Conservation (phyloP, 208 protist species). For the Kentomonas sorsogonicus region DNA sequence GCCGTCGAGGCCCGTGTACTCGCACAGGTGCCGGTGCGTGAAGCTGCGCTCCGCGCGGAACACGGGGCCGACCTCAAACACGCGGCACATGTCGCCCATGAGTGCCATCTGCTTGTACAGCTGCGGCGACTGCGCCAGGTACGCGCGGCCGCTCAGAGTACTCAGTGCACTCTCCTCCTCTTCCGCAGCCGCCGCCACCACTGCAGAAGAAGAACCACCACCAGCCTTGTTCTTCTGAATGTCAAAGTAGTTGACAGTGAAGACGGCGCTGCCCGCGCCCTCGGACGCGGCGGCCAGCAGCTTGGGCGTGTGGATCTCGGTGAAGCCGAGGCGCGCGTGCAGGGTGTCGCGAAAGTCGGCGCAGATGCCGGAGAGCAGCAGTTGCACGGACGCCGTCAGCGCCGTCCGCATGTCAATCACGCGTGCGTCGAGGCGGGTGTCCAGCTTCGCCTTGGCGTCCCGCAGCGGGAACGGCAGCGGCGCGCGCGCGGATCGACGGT, state of each 20-base stretch:
- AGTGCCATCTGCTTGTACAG: slow-evolving; percentile 99
- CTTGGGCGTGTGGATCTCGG: slow-evolving; percentile 99
- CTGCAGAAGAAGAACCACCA: background rate
- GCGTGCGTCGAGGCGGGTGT: slow-evolving; percentile 95
- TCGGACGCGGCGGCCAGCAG: slow-evolving; percentile 94
- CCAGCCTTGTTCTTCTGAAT: background rate
- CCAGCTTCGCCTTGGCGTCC: slow-evolving; percentile 79
- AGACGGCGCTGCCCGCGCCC: slow-evolving; percentile 78
- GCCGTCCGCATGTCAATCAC: slow-evolving; percentile 95
- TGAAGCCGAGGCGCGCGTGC: slow-evolving; percentile 80
- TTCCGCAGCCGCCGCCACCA: background rate
- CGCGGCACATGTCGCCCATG: slow-evolving; percentile 89
- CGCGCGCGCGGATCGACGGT: slow-evolving; percentile 29
- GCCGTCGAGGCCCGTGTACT: slow-evolving; percentile 98
- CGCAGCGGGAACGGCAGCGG: slow-evolving; percentile 83
- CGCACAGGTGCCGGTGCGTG: slow-evolving; percentile 98
- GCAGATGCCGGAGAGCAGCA: slow-evolving; percentile 80
- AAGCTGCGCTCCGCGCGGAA: slow-evolving; percentile 98
- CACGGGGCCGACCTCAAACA: slow-evolving; percentile 95
- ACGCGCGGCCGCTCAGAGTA: too few relatives aligned
- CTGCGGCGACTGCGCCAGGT: slow-evolving; percentile 98
- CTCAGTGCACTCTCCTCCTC: background rate
- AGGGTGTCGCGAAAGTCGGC: slow-evolving; percentile 89
- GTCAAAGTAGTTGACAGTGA: slow-evolving; percentile 77
- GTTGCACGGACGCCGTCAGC: slow-evolving; percentile 90